These are phyloP conservation scores for Davidsoniella virescens DNA, from an alignment of 2,329 filamentous ascomycete species.

Conservation along the genomic window DNA sequence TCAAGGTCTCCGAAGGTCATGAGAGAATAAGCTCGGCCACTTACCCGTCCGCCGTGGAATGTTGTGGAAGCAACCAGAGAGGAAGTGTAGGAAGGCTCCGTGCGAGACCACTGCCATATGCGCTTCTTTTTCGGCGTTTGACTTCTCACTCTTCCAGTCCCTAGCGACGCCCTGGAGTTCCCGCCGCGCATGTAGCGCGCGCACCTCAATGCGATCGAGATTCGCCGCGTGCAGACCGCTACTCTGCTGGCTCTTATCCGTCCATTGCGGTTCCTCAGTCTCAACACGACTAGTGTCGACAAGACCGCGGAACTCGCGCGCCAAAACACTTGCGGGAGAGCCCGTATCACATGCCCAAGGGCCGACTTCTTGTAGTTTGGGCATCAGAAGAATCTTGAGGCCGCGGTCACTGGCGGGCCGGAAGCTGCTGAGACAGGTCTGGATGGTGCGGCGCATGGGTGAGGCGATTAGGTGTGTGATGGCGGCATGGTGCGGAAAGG, in stretches of 20 bases:
- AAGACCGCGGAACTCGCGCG: slow-evolving; percentile 40
- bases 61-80: slow-evolving; percentile 67
- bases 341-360: slow-evolving; percentile 64
- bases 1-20: neutral
- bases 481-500: slow-evolving; percentile 48
- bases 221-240: slow-evolving; percentile 30
- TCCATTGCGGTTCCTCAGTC: slow-evolving; percentile 42
- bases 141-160: slow-evolving; percentile 24
- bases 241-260: slow-evolving; percentile 36
- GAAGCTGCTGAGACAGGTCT: slow-evolving; percentile 60
- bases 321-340: slow-evolving; percentile 35
- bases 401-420: slow-evolving; percentile 27
- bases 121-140: slow-evolving; percentile 27
- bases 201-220: slow-evolving; percentile 36
- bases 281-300: slow-evolving; percentile 49
- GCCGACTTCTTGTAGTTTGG: slow-evolving; percentile 65
- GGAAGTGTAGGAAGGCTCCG: slow-evolving; percentile 68
- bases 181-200: slow-evolving; percentile 43
- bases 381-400: slow-evolving; percentile 43
- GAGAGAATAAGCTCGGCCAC: slow-evolving; percentile 14
- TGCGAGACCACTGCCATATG: slow-evolving; percentile 68
- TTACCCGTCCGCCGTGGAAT: slow-evolving; percentile 27
- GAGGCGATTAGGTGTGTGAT: slow-evolving; percentile 62
- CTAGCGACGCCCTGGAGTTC: slow-evolving; percentile 38
- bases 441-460: slow-evolving; percentile 64